Evolutionary conservation across 2,329 filamentous ascomycete genomes (phyloP).

Genomic region (Myriosclerotinia scirpicola): DNA sequence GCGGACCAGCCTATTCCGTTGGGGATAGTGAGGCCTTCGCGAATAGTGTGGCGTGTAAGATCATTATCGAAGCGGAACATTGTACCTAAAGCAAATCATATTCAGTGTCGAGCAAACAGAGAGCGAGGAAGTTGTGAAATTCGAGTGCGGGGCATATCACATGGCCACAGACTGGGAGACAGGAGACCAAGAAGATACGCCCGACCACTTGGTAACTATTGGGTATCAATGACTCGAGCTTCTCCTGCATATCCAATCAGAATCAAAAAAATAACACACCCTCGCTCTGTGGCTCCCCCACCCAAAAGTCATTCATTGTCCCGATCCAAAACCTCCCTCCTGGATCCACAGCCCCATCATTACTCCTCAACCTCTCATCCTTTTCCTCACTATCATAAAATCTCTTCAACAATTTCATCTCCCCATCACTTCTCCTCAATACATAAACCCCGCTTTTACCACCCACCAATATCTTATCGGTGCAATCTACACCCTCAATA

Average conservation of each 20-base stretch:
- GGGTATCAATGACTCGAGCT: background rate
- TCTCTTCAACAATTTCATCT: conserved; percentile 54
- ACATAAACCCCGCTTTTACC: conserved; percentile 82
- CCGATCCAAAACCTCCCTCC: conserved; percentile 83
- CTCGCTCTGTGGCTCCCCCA: conserved; percentile 41
- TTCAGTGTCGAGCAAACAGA: background rate
- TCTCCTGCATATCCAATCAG: background rate
- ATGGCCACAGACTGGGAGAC: background rate
- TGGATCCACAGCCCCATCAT: conserved; percentile 80
- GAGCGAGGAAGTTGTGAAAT: background rate
- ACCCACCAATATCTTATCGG: conserved; percentile 69
- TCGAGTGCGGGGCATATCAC: background rate
- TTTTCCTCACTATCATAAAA: conserved; percentile 45
- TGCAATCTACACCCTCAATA: conserved; percentile 63
- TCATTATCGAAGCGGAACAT: conserved; percentile 71
- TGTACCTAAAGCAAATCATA: conserved; percentile 52
- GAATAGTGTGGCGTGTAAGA: conserved; percentile 57
- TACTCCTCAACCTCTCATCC: conserved; percentile 59
- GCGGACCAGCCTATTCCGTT: conserved; percentile 82
- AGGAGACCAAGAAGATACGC: background rate
- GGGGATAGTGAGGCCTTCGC: conserved; percentile 71
- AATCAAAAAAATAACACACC: conserved; percentile 34
- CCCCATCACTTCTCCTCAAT: conserved; percentile 61
- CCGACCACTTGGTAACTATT: background rate
- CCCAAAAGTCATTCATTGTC: conserved; percentile 75